Evolutionary conservation across 768 basidiomycete species (phyloP), one percentile per base, ranked within the genome.

Genomic region (Pleurotus citrinopileatus): DNA sequence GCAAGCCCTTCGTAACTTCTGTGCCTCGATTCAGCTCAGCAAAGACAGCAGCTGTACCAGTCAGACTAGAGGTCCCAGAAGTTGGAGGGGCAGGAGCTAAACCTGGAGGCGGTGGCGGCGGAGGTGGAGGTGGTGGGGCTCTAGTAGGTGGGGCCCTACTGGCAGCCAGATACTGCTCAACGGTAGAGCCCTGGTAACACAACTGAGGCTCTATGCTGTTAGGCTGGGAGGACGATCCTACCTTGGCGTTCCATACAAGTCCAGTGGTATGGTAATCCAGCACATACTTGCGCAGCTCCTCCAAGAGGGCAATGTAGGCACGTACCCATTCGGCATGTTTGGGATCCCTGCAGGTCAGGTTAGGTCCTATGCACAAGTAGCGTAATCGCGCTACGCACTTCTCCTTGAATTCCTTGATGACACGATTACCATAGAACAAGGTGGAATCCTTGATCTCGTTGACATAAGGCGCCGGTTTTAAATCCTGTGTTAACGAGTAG

Each of bases 321-420:
- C 82, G 84, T 10, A 89, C 89, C 95, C 96, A 99, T 65, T 94
- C 91, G 13, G 84, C 79, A 60, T 95, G 94, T 60, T 86, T 88
- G 9, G 84, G 73, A 64, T 98, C 89, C 65, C 96, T 98, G 61
- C n/a, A 28, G 34, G 40, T 17, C 28, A 15, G 19, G 44, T 61
- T 23, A 67, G 17, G 50, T 47, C 25, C 48, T 40, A 45, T 38
- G n/a, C 51, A 29, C 15, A 25, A 29, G 25, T 32, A 42, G 20
- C n/a, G 25, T 38, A 36, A 34, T 43, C 34, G 20, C 2, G 40
- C 32, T 10, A 58, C 89, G 54, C 56, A 94, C 96, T 91, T 92
- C 5, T 92, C 91, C 68, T 93, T 98, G 78, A 81, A 92, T 58
- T 95, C 92, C 69, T 94, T 92, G 70, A 94, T 86, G 42, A 98